Evolutionary conservation across 345 rosid species (phyloP), one percentile per base, ranked within the genome.

Genomic region (Dipteronia sinensis): DNA sequence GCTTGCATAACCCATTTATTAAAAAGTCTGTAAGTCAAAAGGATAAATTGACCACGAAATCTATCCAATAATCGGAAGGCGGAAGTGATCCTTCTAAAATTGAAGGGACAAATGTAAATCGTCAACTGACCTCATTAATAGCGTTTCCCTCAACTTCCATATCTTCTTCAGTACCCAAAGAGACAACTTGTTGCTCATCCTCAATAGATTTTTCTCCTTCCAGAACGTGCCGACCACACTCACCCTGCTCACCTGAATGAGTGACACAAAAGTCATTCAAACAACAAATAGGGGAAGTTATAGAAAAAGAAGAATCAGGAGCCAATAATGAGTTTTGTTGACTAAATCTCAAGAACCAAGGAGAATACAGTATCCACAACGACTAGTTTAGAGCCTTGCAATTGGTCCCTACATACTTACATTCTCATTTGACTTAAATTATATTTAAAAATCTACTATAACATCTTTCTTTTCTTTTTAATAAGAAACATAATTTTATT

Each of bases 141-240:
- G 82, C 88, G 78, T 87, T 87, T 69, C 79, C 77, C 71, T 78
- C 91, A 80, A 70, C 79, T 22, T 51, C 83, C 62, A 67, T 84
- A 58, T 84, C 88, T 86, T 91, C 90, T 86, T 90, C 90, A 73
- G 78, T 74, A 73, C 76, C 88, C 70, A 84, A 64, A 63, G 84
- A 84, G 40, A 76, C 85, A 83, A 58, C 74, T 69, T 73, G 82
- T 42, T 42, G 69, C 64, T 68, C 89, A 80, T 86, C 85, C 73
- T 84, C 89, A 31, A 74, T 77, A 77, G 80, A 67, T 58, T 82
- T 82, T 67, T 83, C 89, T 64, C 72, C 89, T 83, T 78, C 86
- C 13, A 78, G 71, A 67, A 79, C 65, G n/a, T 75, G 65, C 86
- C 70, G 38, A 34, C 38, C 76, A 82, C n/a, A 76, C 22, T 78